Evolutionary conservation across 2,329 filamentous ascomycete species (phyloP).

Genomic region (Akanthomyces dipterigenus): DNA sequence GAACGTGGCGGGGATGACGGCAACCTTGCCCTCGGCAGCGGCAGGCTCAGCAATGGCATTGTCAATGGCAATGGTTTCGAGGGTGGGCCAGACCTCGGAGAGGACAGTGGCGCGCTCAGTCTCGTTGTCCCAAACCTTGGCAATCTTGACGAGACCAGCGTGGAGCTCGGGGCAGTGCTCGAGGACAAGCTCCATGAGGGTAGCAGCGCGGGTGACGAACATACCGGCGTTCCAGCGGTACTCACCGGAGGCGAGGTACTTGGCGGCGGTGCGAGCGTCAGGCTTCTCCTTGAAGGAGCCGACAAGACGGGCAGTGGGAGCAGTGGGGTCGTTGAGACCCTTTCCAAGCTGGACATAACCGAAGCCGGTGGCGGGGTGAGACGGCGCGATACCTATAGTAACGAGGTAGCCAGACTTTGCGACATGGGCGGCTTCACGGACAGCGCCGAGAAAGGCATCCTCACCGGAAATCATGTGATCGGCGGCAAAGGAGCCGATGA

Average conservation of each 20-base stretch:
- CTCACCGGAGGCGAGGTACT: constrained; percentile 21
- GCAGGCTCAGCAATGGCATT: constrained; percentile 23
- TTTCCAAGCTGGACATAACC: constrained; percentile 22
- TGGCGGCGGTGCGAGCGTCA: constrained; percentile 21
- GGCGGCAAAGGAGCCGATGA: constrained; percentile 22
- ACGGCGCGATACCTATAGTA: constrained; percentile 22
- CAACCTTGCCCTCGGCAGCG: constrained; percentile 21
- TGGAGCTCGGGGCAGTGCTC: constrained; percentile 20
- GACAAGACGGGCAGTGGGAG: constrained; percentile 19
- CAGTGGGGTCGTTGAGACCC: constrained; percentile 15
- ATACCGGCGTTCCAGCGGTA: constrained; percentile 23
- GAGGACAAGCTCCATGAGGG: constrained; percentile 20
- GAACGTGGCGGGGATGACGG: constrained; percentile 21
- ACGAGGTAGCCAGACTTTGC: constrained; percentile 21
- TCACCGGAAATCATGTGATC: constrained; percentile 23
- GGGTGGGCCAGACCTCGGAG: constrained; percentile 19
- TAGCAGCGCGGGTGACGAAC: constrained; percentile 22
- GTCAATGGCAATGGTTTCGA: constrained; percentile 22
- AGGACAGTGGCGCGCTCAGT: constrained; percentile 16
- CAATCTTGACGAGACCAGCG: constrained; percentile 18
- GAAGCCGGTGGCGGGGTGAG: constrained; percentile 22
- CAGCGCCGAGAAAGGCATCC: constrained; percentile 21
- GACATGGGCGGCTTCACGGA: constrained; percentile 21
- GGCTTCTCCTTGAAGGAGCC: constrained; percentile 23
- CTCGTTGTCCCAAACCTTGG: constrained; percentile 20